A percentile compares a stretch with the other conserved stretches of the same genome.
These are phyloP conservation scores for Colletotrichum horii DNA, from an alignment of 2,329 filamentous ascomycete species.

Conservation along the genomic window DNA sequence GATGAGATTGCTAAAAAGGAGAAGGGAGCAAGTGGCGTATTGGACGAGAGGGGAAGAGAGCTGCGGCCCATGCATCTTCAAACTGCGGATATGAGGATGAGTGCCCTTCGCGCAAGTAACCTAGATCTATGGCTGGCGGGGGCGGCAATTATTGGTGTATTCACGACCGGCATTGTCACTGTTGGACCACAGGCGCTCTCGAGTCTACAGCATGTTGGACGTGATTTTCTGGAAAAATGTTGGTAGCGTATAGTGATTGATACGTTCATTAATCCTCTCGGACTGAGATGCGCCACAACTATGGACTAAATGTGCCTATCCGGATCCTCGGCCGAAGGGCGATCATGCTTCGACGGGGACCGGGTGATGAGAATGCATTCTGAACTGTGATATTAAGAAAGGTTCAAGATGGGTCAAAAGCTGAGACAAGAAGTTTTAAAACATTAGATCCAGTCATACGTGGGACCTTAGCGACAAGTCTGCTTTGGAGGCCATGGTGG, in stretches of 20 bases:
- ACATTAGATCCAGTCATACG: background rate
- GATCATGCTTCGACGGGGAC: background rate
- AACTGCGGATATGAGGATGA: slow-evolving; percentile 47
- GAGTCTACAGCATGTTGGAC: background rate
- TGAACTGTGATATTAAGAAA: background rate
- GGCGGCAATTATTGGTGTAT: background rate
- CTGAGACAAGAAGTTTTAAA: background rate
- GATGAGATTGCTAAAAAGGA: background rate
- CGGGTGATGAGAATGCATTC: background rate
- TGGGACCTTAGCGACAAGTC: background rate
- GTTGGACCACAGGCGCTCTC: background rate
- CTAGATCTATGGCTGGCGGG: background rate
- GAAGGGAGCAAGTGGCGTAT: background rate
- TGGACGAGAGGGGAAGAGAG: background rate
- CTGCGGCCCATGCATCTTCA: slow-evolving; percentile 44
- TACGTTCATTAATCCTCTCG: fast-evolving
- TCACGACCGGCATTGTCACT: background rate
- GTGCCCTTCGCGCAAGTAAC: background rate
- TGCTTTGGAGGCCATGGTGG: background rate
- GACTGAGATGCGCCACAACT: background rate
- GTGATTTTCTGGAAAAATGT: background rate
- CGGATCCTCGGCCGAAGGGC: background rate
- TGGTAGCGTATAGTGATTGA: background rate
- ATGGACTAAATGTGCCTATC: background rate
- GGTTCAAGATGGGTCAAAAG: background rate